Percentiles rank a stretch among this genome's conserved stretches.
These are phyloP conservation scores for Raphanus raphanistrum DNA, from an alignment of 345 rosid genomes.

Conservation along the genomic window DNA sequence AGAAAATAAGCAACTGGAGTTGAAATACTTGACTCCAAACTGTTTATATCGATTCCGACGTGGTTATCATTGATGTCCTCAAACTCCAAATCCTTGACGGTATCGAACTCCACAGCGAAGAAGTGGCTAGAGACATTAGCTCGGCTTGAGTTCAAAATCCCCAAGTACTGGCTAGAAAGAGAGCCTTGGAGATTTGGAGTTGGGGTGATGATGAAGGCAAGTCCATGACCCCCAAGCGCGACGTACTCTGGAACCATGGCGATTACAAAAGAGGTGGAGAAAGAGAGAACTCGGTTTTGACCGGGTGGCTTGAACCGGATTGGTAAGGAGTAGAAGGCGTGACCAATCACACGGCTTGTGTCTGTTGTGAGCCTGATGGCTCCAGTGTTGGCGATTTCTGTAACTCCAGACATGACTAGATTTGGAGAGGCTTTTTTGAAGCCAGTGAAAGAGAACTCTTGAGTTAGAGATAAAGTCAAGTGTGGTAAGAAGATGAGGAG, in stretches of 20 bases:
- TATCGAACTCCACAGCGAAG: slow-evolving; percentile 87
- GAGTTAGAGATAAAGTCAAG: slow-evolving; percentile 40
- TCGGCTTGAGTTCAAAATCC: slow-evolving; percentile 57
- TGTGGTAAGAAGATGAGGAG: slow-evolving; percentile 31
- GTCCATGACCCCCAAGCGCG: slow-evolving; percentile 77
- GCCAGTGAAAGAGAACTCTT: slow-evolving; percentile 49
- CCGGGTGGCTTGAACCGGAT: slow-evolving; percentile 53
- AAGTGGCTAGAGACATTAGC: slow-evolving; percentile 60
- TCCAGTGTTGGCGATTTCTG: slow-evolving; percentile 56
- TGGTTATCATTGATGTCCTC: slow-evolving; percentile 76
- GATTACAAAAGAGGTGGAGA: slow-evolving; percentile 81
- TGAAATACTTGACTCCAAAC: slow-evolving; percentile 56
- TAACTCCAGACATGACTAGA: slow-evolving; percentile 50
- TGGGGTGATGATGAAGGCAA: slow-evolving; percentile 69
- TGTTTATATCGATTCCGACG: slow-evolving; percentile 75
- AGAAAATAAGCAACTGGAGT: slow-evolving; percentile 57
- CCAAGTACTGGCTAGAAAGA: slow-evolving; percentile 70
- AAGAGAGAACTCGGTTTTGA: slow-evolving; percentile 50
- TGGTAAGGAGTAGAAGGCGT: slow-evolving; percentile 74
- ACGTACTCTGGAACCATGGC: slow-evolving; percentile 67
- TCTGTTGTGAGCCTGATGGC: slow-evolving; percentile 59
- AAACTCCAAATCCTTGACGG: slow-evolving; percentile 66
- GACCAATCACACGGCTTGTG: slow-evolving; percentile 57
- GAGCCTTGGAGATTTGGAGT: slow-evolving; percentile 49
- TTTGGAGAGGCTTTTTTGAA: slow-evolving; percentile 44